Evolutionary conservation across 768 basidiomycete genomes (phyloP).

Genomic region (Suillus luteus): DNA sequence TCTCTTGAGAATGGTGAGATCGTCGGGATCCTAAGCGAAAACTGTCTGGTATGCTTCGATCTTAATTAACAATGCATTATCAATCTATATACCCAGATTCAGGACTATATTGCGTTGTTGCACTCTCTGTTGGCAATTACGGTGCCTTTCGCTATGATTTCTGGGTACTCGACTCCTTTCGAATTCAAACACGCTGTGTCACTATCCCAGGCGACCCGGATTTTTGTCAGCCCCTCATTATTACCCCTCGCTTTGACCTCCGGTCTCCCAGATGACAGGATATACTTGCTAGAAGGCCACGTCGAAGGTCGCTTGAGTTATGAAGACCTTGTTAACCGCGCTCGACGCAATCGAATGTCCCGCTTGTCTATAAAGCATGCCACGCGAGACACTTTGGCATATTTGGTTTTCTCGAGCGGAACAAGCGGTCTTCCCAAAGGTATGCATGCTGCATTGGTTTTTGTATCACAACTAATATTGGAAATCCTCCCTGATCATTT

Average conservation of each 20-base stretch:
- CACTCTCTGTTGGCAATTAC: slow-evolving; percentile 51
- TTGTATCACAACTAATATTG: background rate
- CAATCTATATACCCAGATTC: slow-evolving; percentile 1
- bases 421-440: slow-evolving; percentile 80
- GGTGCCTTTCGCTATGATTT: slow-evolving; percentile 55
- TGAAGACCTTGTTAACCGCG: slow-evolving; percentile 43
- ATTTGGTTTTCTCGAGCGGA: slow-evolving; percentile 76
- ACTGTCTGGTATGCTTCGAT: slow-evolving; percentile 55
- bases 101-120: slow-evolving; percentile 59
- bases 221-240: slow-evolving; percentile 55
- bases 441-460: slow-evolving; percentile 23
- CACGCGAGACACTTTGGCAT: slow-evolving; percentile 57
- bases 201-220: slow-evolving; percentile 47
- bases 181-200: slow-evolving; percentile 56
- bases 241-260: slow-evolving; percentile 43
- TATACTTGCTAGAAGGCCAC: slow-evolving; percentile 52
- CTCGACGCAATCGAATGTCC: slow-evolving; percentile 39
- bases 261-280: slow-evolving; percentile 40
- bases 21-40: slow-evolving; percentile 70
- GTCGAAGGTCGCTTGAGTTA: slow-evolving; percentile 45
- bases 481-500: slow-evolving; percentile 10
- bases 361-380: slow-evolving; percentile 47
- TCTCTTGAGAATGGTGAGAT: slow-evolving; percentile 50
- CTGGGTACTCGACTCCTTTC: slow-evolving; percentile 54
- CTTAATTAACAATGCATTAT: background rate